Conservation (phyloP, 306 rosid genomes). For the Quercus agrifolia region DNA sequence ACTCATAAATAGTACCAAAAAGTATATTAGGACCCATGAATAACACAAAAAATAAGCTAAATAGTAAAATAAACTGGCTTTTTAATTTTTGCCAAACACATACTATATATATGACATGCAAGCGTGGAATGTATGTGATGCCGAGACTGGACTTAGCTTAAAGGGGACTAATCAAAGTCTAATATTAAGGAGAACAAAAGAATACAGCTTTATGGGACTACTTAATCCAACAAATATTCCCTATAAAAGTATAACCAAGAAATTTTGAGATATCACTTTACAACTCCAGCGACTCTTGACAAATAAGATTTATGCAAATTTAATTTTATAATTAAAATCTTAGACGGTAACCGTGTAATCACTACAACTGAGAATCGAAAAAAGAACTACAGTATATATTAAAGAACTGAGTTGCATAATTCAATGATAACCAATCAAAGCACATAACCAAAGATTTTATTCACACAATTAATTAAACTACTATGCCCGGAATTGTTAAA, state of each 20-base stretch:
- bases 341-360: too few relatives aligned
- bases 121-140: neutral
- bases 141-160: neutral
- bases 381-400: neutral
- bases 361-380: neutral
- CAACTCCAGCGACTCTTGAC: neutral
- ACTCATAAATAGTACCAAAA: too few relatives aligned
- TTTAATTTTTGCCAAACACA: too few relatives aligned
- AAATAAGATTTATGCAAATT: neutral
- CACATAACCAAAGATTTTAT: too few relatives aligned
- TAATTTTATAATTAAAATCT: too few relatives aligned
- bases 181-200: too few relatives aligned
- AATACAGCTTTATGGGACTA: neutral
- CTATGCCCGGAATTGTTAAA: too few relatives aligned
- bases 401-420: neutral
- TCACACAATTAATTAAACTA: too few relatives aligned
- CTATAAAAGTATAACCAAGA: neutral
- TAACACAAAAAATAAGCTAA: too few relatives aligned
- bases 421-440: too few relatives aligned
- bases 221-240: neutral
- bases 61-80: too few relatives aligned
- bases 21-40: fast-evolving
- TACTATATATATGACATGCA: neutral
- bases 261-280: too few relatives aligned
- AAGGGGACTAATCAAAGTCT: neutral